These are phyloP conservation scores for Tripidium arundinaceum DNA, from an alignment of 202 grass and related monocot species.

Conservation along the genomic window DNA sequence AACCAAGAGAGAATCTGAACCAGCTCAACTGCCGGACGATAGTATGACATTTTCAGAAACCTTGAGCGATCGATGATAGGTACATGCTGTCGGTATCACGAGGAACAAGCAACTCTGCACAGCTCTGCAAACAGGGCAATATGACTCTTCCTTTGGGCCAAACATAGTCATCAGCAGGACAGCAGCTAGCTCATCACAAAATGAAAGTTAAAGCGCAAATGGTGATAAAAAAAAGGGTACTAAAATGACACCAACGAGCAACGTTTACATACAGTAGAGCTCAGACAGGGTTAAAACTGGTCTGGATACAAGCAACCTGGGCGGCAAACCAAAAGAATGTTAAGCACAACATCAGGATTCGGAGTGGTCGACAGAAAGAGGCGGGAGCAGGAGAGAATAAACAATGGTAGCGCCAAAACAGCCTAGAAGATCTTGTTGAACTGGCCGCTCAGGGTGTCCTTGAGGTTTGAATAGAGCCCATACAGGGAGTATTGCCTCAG, in stretches of 20 bases:
- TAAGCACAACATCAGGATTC: slow-evolving; percentile 25
- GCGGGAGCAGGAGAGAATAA: slow-evolving; percentile 23
- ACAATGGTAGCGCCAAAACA: background rate
- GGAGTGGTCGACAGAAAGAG: background rate
- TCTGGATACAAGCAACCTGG: slow-evolving; percentile 22
- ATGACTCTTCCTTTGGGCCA: background rate
- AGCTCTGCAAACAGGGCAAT: background rate
- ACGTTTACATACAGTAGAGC: background rate
- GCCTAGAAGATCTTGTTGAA: slow-evolving; percentile 68
- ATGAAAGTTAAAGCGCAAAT: slow-evolving; percentile 1
- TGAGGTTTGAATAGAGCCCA: slow-evolving; percentile 80
- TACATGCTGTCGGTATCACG: slow-evolving; percentile 5
- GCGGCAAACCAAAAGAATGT: slow-evolving; percentile 4
- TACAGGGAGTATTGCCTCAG: slow-evolving; percentile 88
- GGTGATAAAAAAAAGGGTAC: background rate
- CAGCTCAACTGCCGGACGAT: background rate
- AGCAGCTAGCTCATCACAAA: background rate
- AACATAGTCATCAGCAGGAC: background rate
- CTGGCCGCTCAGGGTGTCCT: slow-evolving; percentile 61
- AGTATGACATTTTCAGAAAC: slow-evolving; percentile 6
- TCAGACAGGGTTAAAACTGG: slow-evolving; percentile 26
- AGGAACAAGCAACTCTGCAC: background rate
- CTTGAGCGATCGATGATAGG: background rate
- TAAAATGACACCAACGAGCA: background rate
- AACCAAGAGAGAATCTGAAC: background rate